Evolutionary conservation across 1,284 basidiomycete species (phyloP), one percentile per base, ranked within the genome.

Genomic region (Ustilago trichophora): DNA sequence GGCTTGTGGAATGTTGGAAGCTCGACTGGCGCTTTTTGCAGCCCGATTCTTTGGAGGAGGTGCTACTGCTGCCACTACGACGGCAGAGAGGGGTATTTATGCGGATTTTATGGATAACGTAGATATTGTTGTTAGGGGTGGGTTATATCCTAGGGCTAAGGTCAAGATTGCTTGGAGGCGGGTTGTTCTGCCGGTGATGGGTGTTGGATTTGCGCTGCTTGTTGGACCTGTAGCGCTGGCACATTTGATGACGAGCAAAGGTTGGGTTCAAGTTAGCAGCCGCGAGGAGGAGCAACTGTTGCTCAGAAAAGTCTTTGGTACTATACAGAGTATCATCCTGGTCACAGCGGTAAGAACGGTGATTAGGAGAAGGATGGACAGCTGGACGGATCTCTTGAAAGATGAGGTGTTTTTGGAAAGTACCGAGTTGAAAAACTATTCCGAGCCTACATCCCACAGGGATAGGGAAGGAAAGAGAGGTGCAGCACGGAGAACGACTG

Each of bases 371-470:
- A 42, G 60, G 29, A 73, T 75, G 53, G 58, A 68, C 4, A 27
- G 29, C 26, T 78, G 76, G 76, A 80, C 78, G 15, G 57, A 66
- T 4, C 10, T 67, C 34, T 41, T 80, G 12, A 77, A 73, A 47
- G 78, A 80, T 48, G 76, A 80, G 45, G 58, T 78, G 10, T 80
- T 72, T 32, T 63, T 80, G 42, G 73, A 76, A 38, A 72, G 64
- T 26, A 80, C 76, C 9, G 73, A 76, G 70, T 37, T 80, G 32
- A 73, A 66, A 24, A 78, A 80, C 35, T 80, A 73, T 36, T 31
- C 35, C 21, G 47, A 46, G 7, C 2, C 26, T 27, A 9, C n/a
- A 13, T 24, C 6, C 6, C 6, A n/a, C 16, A n/a, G 12, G 12
- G 19, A 25, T 10, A 4, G 31, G 27, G 16, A 24, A 25, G 27